Percentiles rank a stretch among this genome's conserved stretches.
Conservation (phyloP, 768 basidiomycete genomes). For the Jaapia argillacea region DNA sequence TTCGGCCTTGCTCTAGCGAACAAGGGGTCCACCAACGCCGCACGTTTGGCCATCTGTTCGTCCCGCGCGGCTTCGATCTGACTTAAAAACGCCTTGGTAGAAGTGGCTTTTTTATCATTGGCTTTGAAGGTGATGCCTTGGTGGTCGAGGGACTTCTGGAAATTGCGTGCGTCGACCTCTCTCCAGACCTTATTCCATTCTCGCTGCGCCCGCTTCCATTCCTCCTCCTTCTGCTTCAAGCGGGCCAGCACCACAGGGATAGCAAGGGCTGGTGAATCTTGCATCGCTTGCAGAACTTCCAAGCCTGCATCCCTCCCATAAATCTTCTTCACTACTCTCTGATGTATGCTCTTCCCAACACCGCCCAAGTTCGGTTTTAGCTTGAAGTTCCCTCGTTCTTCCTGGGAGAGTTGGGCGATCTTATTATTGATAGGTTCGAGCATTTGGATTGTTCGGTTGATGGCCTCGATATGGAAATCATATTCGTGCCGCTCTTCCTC, state of each 20-base stretch:
- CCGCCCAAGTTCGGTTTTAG: slow-evolving; percentile 86
- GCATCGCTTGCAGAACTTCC: slow-evolving; percentile 80
- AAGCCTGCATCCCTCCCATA: slow-evolving; percentile 82
- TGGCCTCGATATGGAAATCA: slow-evolving; percentile 96
- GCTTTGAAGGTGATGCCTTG: slow-evolving; percentile 87
- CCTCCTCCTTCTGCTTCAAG: slow-evolving; percentile 93
- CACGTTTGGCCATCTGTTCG: slow-evolving; percentile 70
- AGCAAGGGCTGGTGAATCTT: slow-evolving; percentile 82
- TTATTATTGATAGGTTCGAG: slow-evolving; percentile 90
- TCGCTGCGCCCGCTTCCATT: slow-evolving; percentile 94
- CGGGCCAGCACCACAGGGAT: slow-evolving; percentile 85
- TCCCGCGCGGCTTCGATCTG: slow-evolving; percentile 82
- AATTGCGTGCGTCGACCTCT: slow-evolving; percentile 92
- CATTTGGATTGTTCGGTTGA: slow-evolving; percentile 80
- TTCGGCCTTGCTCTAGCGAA: slow-evolving; percentile 51
- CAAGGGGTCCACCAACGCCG: slow-evolving; percentile 42
- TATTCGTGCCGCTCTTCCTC: slow-evolving; percentile 99
- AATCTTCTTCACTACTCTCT: slow-evolving; percentile 92
- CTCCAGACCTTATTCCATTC: slow-evolving; percentile 99
- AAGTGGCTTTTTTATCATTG: slow-evolving; percentile 78
- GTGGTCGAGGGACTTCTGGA: slow-evolving; percentile 87
- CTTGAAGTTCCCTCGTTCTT: slow-evolving; percentile 76
- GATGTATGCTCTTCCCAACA: slow-evolving; percentile 78
- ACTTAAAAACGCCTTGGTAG: slow-evolving; percentile 64
- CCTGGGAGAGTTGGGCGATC: slow-evolving; percentile 64